Evolutionary conservation across 192 early-diverging fungal genomes (phyloP).

Genomic region (Martensiomyces pterosporus): DNA sequence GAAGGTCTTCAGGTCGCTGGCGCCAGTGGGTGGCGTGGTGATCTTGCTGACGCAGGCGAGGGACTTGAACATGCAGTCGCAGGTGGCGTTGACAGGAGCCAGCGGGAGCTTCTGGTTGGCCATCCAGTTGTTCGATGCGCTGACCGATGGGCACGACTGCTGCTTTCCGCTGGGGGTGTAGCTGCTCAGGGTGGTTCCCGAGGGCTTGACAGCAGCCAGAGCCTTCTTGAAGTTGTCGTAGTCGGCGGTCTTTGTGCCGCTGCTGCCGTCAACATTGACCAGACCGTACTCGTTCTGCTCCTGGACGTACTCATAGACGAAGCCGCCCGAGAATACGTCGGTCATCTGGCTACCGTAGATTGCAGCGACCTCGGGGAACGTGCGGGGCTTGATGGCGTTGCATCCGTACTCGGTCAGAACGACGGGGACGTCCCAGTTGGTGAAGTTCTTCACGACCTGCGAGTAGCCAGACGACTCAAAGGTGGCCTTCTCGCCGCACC

Average conservation of each 20-base stretch:
- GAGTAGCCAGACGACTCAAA: conserved; percentile 67
- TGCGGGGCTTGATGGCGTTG: conserved; percentile 61
- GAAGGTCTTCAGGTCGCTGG: conserved; percentile 18
- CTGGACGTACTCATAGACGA: conserved; percentile 73
- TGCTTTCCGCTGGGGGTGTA: conserved; percentile 42
- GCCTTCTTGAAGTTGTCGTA: conserved; percentile 60
- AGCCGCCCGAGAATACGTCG: conserved; percentile 61
- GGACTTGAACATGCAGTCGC: conserved; percentile 61
- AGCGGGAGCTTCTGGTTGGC: conserved; percentile 56
- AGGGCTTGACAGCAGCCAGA: conserved; percentile 51
- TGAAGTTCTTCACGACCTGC: conserved; percentile 58
- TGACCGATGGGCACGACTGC: conserved; percentile 48
- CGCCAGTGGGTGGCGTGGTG: conserved; percentile 20
- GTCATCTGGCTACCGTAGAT: conserved; percentile 71
- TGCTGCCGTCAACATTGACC: conserved; percentile 53
- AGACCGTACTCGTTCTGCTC: conserved; percentile 74
- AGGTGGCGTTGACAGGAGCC: conserved; percentile 58
- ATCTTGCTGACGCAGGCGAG: conserved; percentile 48
- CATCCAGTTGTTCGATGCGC: conserved; percentile 50
- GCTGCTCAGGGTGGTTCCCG: conserved; percentile 54
- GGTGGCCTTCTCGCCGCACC: conserved; percentile 61
- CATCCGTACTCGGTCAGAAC: conserved; percentile 78
- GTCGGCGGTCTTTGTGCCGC: conserved; percentile 48
- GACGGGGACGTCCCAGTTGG: conserved; percentile 60
- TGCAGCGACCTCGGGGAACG: conserved; percentile 62